Evolutionary conservation across 2,329 filamentous ascomycete genomes (phyloP).

Genomic region (Pseudogymnoascus sp.): DNA sequence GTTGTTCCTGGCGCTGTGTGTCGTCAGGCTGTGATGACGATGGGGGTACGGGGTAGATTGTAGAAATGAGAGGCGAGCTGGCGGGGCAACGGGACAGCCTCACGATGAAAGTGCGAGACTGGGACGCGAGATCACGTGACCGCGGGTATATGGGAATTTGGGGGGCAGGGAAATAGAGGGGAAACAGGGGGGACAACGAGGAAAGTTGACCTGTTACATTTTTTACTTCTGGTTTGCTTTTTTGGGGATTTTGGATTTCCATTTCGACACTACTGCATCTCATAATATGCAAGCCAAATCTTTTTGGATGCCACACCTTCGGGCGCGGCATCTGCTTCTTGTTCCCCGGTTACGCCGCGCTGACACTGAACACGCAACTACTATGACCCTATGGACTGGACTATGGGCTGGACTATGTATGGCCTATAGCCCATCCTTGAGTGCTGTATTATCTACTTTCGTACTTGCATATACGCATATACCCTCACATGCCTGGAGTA

Average conservation of each 20-base stretch:
- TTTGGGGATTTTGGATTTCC: neutral
- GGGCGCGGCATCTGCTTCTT: neutral
- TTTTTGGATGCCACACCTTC: neutral
- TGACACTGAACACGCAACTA: neutral
- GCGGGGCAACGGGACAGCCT: neutral
- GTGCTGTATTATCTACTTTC: neutral
- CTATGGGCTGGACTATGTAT: no score
- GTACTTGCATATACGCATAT: neutral
- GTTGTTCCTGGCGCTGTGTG: neutral
- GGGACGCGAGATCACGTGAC: neutral
- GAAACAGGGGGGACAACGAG: neutral
- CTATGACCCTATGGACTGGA: no score
- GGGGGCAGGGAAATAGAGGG: neutral
- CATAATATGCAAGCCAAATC: neutral
- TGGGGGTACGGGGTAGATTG: neutral
- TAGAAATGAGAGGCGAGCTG: neutral
- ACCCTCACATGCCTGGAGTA: neutral
- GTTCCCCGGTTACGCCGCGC: neutral
- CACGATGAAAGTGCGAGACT: neutral
- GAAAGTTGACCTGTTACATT: neutral
- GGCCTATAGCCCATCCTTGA: no score
- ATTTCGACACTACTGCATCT: neutral
- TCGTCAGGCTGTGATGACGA: conserved; percentile 3
- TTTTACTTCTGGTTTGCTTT: neutral
- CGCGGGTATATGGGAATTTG: neutral